Evolutionary conservation across 441 rosid genomes (phyloP).

Genomic region (Populus hybrid): DNA sequence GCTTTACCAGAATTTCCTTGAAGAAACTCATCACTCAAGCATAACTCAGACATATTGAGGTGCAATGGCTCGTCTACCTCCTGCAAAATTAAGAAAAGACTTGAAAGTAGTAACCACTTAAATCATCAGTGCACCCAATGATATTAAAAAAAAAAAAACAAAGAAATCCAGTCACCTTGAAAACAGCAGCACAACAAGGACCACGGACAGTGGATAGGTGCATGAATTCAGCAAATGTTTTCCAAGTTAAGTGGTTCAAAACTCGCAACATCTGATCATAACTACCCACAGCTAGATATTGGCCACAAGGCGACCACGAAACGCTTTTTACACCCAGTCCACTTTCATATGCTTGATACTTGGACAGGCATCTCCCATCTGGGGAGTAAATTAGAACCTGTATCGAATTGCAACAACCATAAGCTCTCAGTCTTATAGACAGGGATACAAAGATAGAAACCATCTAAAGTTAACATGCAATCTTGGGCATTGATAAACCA

Average conservation of each 20-base stretch:
- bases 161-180: slow-evolving; percentile 49
- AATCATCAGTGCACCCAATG: slow-evolving; percentile 9
- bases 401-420: slow-evolving; percentile 17
- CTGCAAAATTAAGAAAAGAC: slow-evolving; percentile 37
- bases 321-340: slow-evolving; percentile 92
- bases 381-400: slow-evolving; percentile 97
- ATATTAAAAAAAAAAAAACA: background rate
- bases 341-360: slow-evolving; percentile 96
- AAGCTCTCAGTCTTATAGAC: slow-evolving; percentile 13
- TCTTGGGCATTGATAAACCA: slow-evolving; percentile 5
- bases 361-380: slow-evolving; percentile 92
- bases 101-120: background rate
- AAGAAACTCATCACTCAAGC: slow-evolving; percentile 68
- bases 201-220: slow-evolving; percentile 81
- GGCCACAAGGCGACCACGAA: slow-evolving; percentile 97
- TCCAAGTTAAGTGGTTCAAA: slow-evolving; percentile 90
- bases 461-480: background rate
- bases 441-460: background rate
- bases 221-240: slow-evolving; percentile 93
- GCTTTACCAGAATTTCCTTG: slow-evolving; percentile 62
- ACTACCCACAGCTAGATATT: slow-evolving; percentile 92
- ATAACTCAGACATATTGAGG: slow-evolving; percentile 79
- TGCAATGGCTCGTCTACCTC: slow-evolving; percentile 89
- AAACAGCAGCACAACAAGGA: slow-evolving; percentile 87
- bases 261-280: slow-evolving; percentile 94